Evolutionary conservation across 441 rosid species (phyloP), one percentile per base, ranked within the genome.

Genomic region (Pelargonium exstipulatum): DNA sequence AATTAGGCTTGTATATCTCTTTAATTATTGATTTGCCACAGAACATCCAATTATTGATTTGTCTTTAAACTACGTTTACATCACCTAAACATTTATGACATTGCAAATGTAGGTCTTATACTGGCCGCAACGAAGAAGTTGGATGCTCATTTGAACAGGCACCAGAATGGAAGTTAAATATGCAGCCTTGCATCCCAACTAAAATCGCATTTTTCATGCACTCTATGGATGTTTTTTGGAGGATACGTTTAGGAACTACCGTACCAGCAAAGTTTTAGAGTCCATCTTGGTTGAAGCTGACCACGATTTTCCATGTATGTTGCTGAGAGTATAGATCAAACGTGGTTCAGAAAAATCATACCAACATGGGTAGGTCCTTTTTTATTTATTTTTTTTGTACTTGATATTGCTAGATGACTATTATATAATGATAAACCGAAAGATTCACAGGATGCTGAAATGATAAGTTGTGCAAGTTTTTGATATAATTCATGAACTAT

Each of bases 51-150:
- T 29, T 29, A 5, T n/a, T 16, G 22, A 5, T 32, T 4, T 64
- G 46, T 35, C 43, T 12, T 65, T 65, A 1, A 45, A 14, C 63
- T 66, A 24, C 10, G 18, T 69, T 32, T 48, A 43, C 14, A 9
- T 51, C 20, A 10, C 35, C 24, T 55, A 7, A 14, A 12, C 51
- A 29, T 26, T 6, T 29, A 20, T 10, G 26, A 40, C 64, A 49
- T 69, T 76, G 63, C 68, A 14, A 68, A 62, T 81, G 72, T 77
- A 93, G 97, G 97, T 71, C 81, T 93, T 68, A 84, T 93, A 74
- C 69, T 88, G 84, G 94, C 96, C n/a, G 91, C 97, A 16, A 83
- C 80, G 26, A 86, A 84, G 72, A 75, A 87, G 78, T 83, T 89
- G 84, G 88, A 87, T 73, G 78, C 84, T 37, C 79, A 87, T 83